Evolutionary conservation across 2,329 filamentous ascomycete species (phyloP).

Genomic region (Pestalotiopsis sp.): DNA sequence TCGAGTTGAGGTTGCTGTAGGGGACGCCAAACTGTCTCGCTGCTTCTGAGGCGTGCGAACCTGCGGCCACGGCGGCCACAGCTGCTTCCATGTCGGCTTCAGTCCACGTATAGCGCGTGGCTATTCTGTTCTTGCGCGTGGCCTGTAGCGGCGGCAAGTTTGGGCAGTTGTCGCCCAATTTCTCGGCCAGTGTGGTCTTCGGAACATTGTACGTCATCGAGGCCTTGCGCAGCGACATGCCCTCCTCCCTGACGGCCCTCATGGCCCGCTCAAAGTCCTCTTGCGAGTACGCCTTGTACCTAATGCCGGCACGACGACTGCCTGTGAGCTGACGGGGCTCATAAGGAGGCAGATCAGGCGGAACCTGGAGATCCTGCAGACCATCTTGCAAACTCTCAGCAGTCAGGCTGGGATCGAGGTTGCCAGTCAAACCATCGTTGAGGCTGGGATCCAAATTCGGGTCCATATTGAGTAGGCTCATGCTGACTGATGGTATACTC

Average conservation of each 20-base stretch:
- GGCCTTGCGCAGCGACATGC: conserved; percentile 23
- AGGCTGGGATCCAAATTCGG: not conserved
- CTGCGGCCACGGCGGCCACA: conserved; percentile 18
- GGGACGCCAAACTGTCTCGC: conserved; percentile 25
- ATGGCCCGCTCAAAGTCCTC: conserved; percentile 20
- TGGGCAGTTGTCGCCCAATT: conserved; percentile 19
- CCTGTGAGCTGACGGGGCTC: conserved; percentile 10
- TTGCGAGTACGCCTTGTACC: conserved; percentile 24
- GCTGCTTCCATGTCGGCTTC: conserved; percentile 24
- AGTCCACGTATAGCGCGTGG: conserved; percentile 18
- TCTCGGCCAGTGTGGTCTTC: conserved; percentile 23
- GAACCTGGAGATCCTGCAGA: not conserved
- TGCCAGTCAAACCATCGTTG: not conserved
- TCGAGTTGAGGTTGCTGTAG: conserved; percentile 23
- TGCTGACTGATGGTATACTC: not conserved
- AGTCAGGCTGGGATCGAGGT: not conserved
- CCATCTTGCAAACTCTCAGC: not conserved
- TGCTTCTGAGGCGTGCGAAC: conserved; percentile 17
- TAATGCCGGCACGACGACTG: conserved; percentile 17
- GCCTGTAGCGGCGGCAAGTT: conserved; percentile 16
- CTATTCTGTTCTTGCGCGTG: conserved; percentile 12
- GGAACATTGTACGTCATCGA: conserved; percentile 21
- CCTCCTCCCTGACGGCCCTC: conserved; percentile 20
- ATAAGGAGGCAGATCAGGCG: not conserved
- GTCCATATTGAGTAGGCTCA: not conserved